Conservation (phyloP, 768 basidiomycete species). For the Mycena haematopus region DNA sequence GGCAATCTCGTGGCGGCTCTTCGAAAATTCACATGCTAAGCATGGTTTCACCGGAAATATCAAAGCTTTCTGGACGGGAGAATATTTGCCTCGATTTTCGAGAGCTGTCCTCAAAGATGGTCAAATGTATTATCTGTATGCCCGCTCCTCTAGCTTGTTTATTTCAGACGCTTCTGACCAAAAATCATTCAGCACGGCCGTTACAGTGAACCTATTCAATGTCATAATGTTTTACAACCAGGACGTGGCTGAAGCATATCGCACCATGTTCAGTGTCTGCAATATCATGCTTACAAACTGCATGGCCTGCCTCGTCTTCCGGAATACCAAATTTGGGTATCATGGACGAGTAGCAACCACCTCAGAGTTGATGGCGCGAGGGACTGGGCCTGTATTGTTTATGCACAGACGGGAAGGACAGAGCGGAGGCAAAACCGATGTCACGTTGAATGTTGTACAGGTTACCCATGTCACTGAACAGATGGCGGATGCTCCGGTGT, state of each 20-base stretch:
- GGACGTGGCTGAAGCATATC: neutral
- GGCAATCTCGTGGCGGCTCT: neutral
- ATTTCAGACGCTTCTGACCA: neutral
- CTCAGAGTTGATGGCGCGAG: neutral
- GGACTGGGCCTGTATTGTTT: neutral
- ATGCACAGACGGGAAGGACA: neutral
- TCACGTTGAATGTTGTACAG: too few species aligned
- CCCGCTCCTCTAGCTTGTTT: neutral
- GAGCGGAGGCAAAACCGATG: neutral
- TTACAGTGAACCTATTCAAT: neutral
- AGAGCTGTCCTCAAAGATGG: neutral
- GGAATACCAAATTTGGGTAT: neutral
- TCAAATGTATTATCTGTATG: neutral
- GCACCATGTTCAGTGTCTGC: neutral
- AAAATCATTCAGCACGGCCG: neutral
- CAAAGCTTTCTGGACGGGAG: neutral
- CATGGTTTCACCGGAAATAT: neutral
- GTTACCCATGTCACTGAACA: neutral
- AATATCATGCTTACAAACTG: neutral
- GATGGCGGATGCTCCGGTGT: neutral
- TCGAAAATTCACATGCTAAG: neutral
- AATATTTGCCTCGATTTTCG: neutral
- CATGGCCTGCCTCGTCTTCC: neutral
- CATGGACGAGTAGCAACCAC: neutral
- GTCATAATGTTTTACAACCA: neutral